Conservation (phyloP, 352 stramenopile genomes). For the Pythium sp. region DNA sequence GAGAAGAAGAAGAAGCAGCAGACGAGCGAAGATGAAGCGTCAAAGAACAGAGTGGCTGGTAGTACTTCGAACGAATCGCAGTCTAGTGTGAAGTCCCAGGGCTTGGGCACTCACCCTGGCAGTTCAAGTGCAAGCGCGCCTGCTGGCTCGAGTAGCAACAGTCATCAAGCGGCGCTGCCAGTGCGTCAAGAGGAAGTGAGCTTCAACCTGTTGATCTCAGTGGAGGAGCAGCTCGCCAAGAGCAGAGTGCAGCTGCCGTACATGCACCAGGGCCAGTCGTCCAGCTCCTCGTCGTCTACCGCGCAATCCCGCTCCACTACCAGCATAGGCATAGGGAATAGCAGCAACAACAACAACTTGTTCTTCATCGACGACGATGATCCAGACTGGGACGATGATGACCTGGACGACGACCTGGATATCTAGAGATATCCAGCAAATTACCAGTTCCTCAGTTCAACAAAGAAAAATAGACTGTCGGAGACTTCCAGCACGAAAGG, state of each 20-base stretch:
- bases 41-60: neutral
- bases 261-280: slow-evolving; percentile 46
- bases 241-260: slow-evolving; percentile 68
- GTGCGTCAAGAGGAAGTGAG: slow-evolving; percentile 57
- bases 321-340: neutral
- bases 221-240: slow-evolving; percentile 53
- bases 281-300: neutral
- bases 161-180: slow-evolving; percentile 30
- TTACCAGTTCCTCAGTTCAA: neutral
- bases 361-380: slow-evolving; percentile 84
- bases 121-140: neutral
- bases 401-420: slow-evolving; percentile 58
- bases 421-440: slow-evolving; percentile 21
- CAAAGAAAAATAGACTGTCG: neutral
- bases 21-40: neutral
- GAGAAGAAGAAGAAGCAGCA: neutral
- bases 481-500: neutral
- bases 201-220: slow-evolving; percentile 71
- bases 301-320: neutral
- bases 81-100: neutral
- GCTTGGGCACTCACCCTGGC: neutral
- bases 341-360: slow-evolving; percentile 29
- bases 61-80: neutral
- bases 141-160: neutral
- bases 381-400: slow-evolving; percentile 68